Conservation (phyloP, 2,329 filamentous ascomycete species). For the Monosporascus sp. region DNA sequence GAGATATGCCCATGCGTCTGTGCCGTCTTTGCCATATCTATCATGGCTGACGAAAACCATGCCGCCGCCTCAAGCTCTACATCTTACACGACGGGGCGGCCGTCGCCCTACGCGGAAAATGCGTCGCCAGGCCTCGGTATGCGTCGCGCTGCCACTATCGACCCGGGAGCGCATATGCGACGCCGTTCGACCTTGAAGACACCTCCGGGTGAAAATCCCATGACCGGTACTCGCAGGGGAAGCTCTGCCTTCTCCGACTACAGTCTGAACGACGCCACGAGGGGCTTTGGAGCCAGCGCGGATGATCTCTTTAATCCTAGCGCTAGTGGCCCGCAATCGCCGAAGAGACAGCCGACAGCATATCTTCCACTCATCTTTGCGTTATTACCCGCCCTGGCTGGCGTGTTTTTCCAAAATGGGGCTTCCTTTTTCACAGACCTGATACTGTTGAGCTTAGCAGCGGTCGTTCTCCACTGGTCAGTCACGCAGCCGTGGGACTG, state of each 20-base stretch:
- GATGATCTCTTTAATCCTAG: constrained; percentile 62
- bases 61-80: constrained; percentile 17
- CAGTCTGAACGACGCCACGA: constrained; percentile 62
- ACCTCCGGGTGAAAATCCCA: constrained; percentile 15
- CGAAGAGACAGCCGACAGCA: constrained; percentile 66
- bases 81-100: constrained; percentile 11
- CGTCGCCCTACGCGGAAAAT: constrained; percentile 10
- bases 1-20: not conserved
- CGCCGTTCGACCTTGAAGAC: constrained; percentile 16
- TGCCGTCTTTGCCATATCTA: constrained; percentile 1
- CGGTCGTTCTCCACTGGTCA: constrained; percentile 88
- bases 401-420: constrained; percentile 79
- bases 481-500: constrained; percentile 84
- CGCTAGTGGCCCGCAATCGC: constrained; percentile 31
- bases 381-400: constrained; percentile 78
- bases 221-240: constrained; percentile 47
- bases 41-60: constrained; percentile 25
- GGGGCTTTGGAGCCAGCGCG: constrained; percentile 59
- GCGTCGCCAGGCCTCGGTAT: constrained; percentile 31
- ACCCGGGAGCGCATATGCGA: constrained; percentile 25
- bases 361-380: constrained; percentile 79
- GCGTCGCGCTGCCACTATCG: constrained; percentile 37
- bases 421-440: constrained; percentile 79
- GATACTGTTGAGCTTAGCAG: constrained; percentile 72
- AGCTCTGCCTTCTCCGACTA: constrained; percentile 77